Base-by-base conservation (phyloP, 176 grass and related monocot genomes). In the Aegilops tauschii region DNA sequence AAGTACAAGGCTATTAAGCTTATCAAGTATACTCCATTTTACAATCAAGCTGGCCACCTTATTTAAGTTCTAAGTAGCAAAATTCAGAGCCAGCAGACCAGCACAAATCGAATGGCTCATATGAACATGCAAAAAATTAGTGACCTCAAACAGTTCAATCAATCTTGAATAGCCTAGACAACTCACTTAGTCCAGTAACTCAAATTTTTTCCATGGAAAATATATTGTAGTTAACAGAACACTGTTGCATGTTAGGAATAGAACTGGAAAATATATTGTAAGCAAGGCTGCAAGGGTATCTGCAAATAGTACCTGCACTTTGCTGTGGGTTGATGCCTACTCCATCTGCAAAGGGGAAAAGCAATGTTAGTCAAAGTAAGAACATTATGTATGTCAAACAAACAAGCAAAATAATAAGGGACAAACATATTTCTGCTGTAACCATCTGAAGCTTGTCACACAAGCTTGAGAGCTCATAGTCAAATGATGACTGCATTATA, bases 321-420 rank as follows among this genome's bases (percentile, higher is more conserved):
- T 98, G 97, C 77, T 98, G 97, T 35, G 94, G 97, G 76, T 98
- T 96, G 83, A 98, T 96, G 44, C 97, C 94, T 71, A 98, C 94
- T 67, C 97, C 97, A 96, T 99, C 97, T 99, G 94, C 80, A 94
- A 64, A 71, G 4, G 34, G 0, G 17, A 42, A 62, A 68, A 1
- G 13, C 4, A 64, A 56, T 0, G 32, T 54, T 63, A 78, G 28
- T 81, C 32, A 6, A 35, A 29, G 5, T 14, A 72, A 80, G 12
- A 50, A 20, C 8, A 23, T 6, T 47, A 1, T 25, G 5, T 61
- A 86, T 70, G 8, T 12, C 10, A 80, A 63, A 14, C 9, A 50
- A 52, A 30, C 2, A 71, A 54, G 5, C 1, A 42, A 7, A 81
- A 47, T 0, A 11, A 4, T 59, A 42, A 50, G 5, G 0, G 2